Evolutionary conservation across 176 grass and related monocot genomes (phyloP).

Genomic region (Eleusine coracana): DNA sequence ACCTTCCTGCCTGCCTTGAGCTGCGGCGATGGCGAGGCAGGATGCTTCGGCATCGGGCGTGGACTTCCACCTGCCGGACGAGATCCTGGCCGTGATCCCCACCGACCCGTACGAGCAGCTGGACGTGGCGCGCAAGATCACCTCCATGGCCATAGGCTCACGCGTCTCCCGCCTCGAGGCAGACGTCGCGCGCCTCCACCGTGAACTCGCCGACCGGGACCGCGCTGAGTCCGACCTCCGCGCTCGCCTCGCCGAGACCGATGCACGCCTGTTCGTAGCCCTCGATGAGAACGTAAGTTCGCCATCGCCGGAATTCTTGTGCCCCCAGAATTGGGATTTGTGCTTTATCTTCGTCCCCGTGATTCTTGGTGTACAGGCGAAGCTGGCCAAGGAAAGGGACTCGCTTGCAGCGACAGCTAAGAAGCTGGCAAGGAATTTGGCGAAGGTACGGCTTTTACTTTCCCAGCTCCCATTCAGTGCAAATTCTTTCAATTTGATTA

Average conservation of each 20-base stretch:
- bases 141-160: slow-evolving; percentile 92
- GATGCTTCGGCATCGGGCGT: slow-evolving; percentile 39
- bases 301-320: neutral
- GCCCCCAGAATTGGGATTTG: slow-evolving; percentile 3
- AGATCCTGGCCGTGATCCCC: slow-evolving; percentile 93
- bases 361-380: slow-evolving; percentile 54
- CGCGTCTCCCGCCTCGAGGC: slow-evolving; percentile 81
- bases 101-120: slow-evolving; percentile 96
- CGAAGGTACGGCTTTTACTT: slow-evolving; percentile 61
- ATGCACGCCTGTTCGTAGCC: slow-evolving; percentile 59
- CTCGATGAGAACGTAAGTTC: slow-evolving; percentile 61
- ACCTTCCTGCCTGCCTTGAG: neutral
- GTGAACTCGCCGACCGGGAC: slow-evolving; percentile 72
- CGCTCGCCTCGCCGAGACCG: slow-evolving; percentile 48
- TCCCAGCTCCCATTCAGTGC: neutral
- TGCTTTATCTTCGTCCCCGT: neutral
- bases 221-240: slow-evolving; percentile 56
- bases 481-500: neutral
- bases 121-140: slow-evolving; percentile 95
- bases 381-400: slow-evolving; percentile 83
- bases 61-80: slow-evolving; percentile 88
- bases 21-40: slow-evolving; percentile 43
- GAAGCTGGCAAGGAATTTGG: slow-evolving; percentile 74
- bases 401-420: slow-evolving; percentile 67
- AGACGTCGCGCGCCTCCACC: slow-evolving; percentile 62